Conservation (phyloP, 768 basidiomycete species). For the Rhodotorula graminis region DNA sequence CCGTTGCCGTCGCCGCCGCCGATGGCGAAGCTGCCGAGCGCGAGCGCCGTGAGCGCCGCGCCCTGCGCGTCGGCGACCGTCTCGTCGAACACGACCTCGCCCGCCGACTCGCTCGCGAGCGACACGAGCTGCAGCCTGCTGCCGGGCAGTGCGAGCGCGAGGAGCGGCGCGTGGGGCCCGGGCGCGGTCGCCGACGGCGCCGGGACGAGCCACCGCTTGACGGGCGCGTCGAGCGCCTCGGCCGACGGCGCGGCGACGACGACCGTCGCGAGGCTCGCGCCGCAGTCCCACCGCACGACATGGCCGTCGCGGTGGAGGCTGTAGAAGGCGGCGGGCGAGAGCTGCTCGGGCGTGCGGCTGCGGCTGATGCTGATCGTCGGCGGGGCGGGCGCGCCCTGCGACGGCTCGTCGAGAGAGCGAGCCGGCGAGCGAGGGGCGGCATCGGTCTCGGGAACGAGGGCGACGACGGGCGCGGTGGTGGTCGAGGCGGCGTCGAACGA, state of each 20-base stretch:
- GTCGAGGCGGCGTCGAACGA: background rate
- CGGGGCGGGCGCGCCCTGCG: conserved; percentile 42
- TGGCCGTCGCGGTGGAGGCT: conserved; percentile 58
- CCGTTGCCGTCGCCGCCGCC: background rate
- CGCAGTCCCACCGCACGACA: conserved; percentile 57
- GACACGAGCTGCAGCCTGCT: conserved; percentile 4
- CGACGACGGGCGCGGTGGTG: background rate
- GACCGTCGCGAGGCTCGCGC: background rate
- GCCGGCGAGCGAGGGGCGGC: background rate
- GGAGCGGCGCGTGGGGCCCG: background rate
- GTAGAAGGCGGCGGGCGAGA: conserved; percentile 44
- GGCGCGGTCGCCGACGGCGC: too few species aligned
- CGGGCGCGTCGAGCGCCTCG: too few species aligned
- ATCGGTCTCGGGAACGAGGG: background rate
- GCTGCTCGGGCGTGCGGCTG: background rate
- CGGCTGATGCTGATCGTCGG: conserved; percentile 4
- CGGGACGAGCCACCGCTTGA: conserved; percentile 25
- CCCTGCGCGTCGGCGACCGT: background rate
- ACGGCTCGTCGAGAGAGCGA: conserved; percentile 7
- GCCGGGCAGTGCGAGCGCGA: background rate
- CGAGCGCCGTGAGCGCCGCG: conserved; percentile 2
- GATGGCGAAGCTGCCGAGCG: background rate
- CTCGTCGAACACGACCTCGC: background rate
- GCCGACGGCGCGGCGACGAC: background rate
- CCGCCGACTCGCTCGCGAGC: background rate